Percentiles rank a stretch among this genome's conserved stretches.
These are phyloP conservation scores for Bacidia gigantensis DNA, from an alignment of 495 filamentous ascomycete species.

Conservation along the genomic window DNA sequence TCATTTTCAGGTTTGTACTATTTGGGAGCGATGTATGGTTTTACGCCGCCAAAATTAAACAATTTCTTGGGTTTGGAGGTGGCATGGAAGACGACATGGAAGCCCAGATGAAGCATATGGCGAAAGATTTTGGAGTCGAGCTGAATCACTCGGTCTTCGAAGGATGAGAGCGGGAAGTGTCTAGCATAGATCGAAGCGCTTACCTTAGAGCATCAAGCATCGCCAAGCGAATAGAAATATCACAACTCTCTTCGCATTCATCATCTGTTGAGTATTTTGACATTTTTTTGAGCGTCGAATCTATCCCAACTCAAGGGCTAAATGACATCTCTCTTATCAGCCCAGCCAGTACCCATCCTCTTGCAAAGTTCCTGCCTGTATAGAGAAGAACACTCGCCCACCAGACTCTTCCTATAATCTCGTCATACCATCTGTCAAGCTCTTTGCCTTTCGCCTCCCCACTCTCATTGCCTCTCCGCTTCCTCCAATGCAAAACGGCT, in stretches of 20 bases:
- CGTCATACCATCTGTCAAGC: constrained; percentile 16
- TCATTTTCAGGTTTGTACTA: constrained; percentile 68
- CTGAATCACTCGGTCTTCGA: constrained; percentile 78
- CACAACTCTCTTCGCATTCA: too few species aligned
- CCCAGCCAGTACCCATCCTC: constrained; percentile 18
- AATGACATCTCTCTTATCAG: constrained; percentile 18
- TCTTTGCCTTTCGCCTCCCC: not conserved
- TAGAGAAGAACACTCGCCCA: constrained; percentile 15
- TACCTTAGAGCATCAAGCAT: too few species aligned
- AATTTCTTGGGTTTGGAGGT: constrained; percentile 56
- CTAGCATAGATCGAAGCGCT: too few species aligned
- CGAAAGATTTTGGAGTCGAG: constrained; percentile 84
- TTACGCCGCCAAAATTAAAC: constrained; percentile 60
- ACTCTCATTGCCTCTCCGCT: not conserved
- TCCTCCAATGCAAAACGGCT: constrained; percentile 2
- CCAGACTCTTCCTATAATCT: constrained; percentile 13
- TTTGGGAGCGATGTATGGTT: constrained; percentile 71
- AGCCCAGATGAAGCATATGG: constrained; percentile 67
- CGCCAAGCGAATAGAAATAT: too few species aligned
- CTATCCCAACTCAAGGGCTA: too few species aligned
- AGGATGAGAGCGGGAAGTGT: too few species aligned
- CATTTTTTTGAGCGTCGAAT: too few species aligned
- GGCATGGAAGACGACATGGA: constrained; percentile 96
- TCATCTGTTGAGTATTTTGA: too few species aligned
- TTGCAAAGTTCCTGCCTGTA: constrained; percentile 15